These are phyloP conservation scores for Dysphania ambrosioides DNA, from an alignment of 148 eudicot genomes.

Conservation along the genomic window DNA sequence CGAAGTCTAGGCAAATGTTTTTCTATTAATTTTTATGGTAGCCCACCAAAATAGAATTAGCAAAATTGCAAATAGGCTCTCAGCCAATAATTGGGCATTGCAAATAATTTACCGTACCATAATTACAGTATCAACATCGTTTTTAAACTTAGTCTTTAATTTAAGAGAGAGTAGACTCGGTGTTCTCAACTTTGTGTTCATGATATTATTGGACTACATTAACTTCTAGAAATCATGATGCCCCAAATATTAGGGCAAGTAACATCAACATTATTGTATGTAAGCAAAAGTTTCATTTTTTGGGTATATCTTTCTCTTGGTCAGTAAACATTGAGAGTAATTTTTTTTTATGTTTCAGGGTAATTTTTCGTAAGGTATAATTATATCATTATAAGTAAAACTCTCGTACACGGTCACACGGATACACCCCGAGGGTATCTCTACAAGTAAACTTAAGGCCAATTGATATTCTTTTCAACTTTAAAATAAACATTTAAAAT, in stretches of 20 bases:
- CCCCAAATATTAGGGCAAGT: slow-evolving; percentile 3
- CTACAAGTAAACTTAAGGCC: too few species aligned
- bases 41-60: slow-evolving; percentile 5
- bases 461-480: too few species aligned
- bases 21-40: not conserved
- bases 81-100: not conserved
- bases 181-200: not conserved
- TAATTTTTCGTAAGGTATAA: too few species aligned
- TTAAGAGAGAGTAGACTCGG: not conserved
- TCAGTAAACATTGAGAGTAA: too few species aligned
- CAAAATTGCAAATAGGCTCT: not conserved
- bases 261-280: not conserved
- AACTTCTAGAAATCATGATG: not conserved
- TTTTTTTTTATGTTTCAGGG: too few species aligned
- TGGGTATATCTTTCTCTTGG: too few species aligned
- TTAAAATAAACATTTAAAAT: too few species aligned
- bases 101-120: not conserved
- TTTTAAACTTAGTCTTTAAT: not conserved
- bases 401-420: too few species aligned
- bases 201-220: not conserved
- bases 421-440: too few species aligned
- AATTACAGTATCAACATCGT: not conserved
- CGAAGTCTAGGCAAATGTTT: not conserved
- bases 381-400: too few species aligned
- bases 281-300: too few species aligned